A percentile compares a stretch with the other conserved stretches of the same genome.
These are phyloP conservation scores for Pseudogymnoascus sp. DNA, from an alignment of 2,329 filamentous ascomycete genomes.

Conservation along the genomic window DNA sequence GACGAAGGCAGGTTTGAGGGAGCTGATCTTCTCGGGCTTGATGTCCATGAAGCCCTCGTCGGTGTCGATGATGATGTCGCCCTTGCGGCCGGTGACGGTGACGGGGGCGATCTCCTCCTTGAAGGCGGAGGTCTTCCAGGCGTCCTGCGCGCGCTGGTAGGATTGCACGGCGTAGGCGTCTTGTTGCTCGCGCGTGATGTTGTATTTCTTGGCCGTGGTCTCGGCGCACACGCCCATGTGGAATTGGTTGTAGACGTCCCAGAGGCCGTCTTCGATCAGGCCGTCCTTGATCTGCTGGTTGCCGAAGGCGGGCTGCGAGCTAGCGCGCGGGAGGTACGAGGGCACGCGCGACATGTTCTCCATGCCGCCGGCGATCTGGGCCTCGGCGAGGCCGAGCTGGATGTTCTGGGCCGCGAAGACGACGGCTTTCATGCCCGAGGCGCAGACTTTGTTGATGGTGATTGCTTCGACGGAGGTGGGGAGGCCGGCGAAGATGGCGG, in stretches of 20 bases:
- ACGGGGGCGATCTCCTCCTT: slow-evolving; percentile 86
- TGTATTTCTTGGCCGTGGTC: slow-evolving; percentile 81
- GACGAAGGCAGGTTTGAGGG: slow-evolving; percentile 84
- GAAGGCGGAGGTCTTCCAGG: slow-evolving; percentile 77
- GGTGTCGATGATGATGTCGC: slow-evolving; percentile 65
- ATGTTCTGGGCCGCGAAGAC: slow-evolving; percentile 88
- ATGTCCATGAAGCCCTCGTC: slow-evolving; percentile 88
- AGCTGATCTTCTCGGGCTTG: slow-evolving; percentile 77
- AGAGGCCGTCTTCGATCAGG: slow-evolving; percentile 86
- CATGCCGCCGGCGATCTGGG: slow-evolving; percentile 90
- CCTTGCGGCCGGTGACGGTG: slow-evolving; percentile 75
- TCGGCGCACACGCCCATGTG: slow-evolving; percentile 99
- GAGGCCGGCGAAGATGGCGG: slow-evolving; percentile 78
- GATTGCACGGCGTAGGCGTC: slow-evolving; percentile 84
- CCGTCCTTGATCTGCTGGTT: slow-evolving; percentile 84
- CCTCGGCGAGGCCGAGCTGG: slow-evolving; percentile 80
- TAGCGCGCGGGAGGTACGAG: slow-evolving; percentile 80
- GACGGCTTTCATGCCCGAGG: slow-evolving; percentile 89
- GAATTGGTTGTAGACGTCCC: slow-evolving; percentile 92
- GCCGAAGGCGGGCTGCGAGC: slow-evolving; percentile 74
- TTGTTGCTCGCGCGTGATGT: slow-evolving; percentile 74
- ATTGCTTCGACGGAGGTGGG: slow-evolving; percentile 73
- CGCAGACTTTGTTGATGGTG: slow-evolving; percentile 97
- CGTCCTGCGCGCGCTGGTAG: slow-evolving; percentile 81
- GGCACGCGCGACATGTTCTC: slow-evolving; percentile 96